A percentile compares a stretch with the other conserved stretches of the same genome.
Evolutionary conservation across 805 yeast genomes (phyloP).

Genomic region (Saitoella complicata): DNA sequence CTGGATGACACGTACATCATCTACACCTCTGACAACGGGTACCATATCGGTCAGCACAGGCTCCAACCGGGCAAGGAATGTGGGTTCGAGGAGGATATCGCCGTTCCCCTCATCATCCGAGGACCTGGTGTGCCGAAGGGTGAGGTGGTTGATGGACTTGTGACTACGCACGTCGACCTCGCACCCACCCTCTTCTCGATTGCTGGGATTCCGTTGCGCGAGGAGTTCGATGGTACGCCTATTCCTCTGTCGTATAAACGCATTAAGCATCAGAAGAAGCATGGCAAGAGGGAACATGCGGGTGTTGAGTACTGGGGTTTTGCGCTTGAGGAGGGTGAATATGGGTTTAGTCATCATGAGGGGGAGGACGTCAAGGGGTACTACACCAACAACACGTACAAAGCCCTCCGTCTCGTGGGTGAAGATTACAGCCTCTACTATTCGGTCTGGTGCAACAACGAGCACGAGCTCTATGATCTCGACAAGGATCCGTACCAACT

Average conservation of each 20-base stretch:
- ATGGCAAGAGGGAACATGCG: neutral
- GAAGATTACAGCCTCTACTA: neutral
- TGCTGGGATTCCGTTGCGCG: neutral
- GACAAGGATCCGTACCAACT: neutral
- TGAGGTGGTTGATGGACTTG: neutral
- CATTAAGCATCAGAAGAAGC: neutral
- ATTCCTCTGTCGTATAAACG: neutral
- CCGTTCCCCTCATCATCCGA: neutral
- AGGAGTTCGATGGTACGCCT: neutral
- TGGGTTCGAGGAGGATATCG: conserved; percentile 1
- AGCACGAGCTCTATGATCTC: neutral
- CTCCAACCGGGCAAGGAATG: neutral
- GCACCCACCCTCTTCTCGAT: neutral
- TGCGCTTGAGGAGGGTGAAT: neutral
- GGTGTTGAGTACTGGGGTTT: conserved; percentile 1
- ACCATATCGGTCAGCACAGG: neutral
- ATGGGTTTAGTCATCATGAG: neutral
- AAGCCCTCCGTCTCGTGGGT: neutral
- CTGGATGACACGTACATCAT: neutral
- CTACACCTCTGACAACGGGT: neutral
- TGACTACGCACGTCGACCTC: neutral
- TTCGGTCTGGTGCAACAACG: neutral
- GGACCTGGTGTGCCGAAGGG: conserved; percentile 1
- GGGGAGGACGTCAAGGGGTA: neutral
- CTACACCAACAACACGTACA: neutral